Percentiles rank a stretch among this genome's conserved stretches.
Conservation (phyloP, 106 monocot genomes). For the Dendrobium huoshanense region DNA sequence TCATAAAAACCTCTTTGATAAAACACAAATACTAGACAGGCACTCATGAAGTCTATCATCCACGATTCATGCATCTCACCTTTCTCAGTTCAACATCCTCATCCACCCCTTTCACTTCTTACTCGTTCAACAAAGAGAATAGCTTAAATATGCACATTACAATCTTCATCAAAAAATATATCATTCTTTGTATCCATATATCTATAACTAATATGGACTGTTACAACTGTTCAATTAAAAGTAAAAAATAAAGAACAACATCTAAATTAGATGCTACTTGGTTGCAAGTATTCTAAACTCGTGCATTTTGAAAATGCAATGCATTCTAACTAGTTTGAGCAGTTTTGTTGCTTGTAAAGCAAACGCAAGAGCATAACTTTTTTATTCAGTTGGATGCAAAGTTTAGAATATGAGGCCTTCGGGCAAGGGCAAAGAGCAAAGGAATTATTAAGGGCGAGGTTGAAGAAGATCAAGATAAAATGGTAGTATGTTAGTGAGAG, state of each 20-base stretch:
- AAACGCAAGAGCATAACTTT: background rate
- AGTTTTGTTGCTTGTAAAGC: background rate
- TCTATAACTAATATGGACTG: background rate
- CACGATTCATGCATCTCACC: background rate
- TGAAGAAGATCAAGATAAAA: background rate
- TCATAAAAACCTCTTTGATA: background rate
- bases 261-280: background rate
- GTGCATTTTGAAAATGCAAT: background rate
- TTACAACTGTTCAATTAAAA: background rate
- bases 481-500: too few species aligned
- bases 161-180: background rate
- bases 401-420: background rate
- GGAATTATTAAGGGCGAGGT: background rate
- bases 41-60: background rate
- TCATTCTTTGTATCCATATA: background rate
- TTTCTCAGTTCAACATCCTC: too few species aligned
- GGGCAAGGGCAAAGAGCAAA: background rate
- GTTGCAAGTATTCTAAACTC: background rate
- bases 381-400: background rate
- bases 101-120: background rate
- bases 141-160: background rate
- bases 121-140: background rate
- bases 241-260: background rate
- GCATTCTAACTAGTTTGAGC: background rate
- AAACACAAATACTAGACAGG: background rate